Base-by-base conservation (phyloP, 768 basidiomycete genomes). In the Tephrocybe sp. region DNA sequence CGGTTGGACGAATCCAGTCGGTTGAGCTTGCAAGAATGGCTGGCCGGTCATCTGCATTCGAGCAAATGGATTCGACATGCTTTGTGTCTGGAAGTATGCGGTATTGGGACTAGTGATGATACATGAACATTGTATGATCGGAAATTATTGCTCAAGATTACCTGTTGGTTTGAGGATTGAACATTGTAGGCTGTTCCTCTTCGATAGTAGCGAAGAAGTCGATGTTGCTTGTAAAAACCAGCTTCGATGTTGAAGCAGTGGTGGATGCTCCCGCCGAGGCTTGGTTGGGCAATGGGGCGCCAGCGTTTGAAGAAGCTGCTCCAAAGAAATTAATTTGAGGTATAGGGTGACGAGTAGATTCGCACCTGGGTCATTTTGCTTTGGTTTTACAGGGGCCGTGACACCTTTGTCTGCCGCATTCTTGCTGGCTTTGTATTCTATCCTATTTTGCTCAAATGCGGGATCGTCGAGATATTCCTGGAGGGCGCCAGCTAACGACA, bases 391-490 rank as follows among this genome's bases (percentile, higher is more conserved):
- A 13, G 56, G 38, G 45, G 53, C 57, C 53, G 57, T 62, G 24
- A 41, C 52, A 53, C 52, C 46, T 32, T 65, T 65, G 44, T 89
- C 89, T 2, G 79, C 78, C 3, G 80, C 75, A 5, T 76, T 78
- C 67, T 90, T 91, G 65, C 84, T 92, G 19, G 84, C 74, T 69
- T 80, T 93, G 71, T 99, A 98, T 62, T 98, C 97, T 8, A 87
- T 72, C 53, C 96, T 74, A 67, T 98, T 98, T 68, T 91, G 86
- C 66, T 98, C 97, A 58, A 99, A 99, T 61, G 93, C 93, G 19
- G 95, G 90, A 67, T 99, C 97, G 49, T 92, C 86, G 43, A 99
- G 77, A 64, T 98, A 99, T 62, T 98, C 96, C 64, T 98, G 89
- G 25, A 99, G 77, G 16, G 97, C 84, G 28, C 86, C 86, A 5